Evolutionary conservation across 352 stramenopile genomes (phyloP).

Genomic region (Peronospora belbahrii): DNA sequence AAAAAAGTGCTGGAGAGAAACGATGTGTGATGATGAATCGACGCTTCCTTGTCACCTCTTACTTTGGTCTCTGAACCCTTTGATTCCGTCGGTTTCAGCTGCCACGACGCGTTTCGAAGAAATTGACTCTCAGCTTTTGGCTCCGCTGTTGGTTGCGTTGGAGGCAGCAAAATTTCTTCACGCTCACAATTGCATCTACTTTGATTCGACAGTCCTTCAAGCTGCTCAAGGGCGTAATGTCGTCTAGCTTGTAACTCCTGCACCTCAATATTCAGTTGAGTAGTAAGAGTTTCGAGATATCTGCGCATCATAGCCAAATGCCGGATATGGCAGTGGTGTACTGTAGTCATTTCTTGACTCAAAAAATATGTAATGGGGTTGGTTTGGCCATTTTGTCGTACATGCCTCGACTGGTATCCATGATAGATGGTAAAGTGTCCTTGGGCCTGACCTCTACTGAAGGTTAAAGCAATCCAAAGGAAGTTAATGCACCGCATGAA

Average conservation of each 20-base stretch:
- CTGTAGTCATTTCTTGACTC: neutral
- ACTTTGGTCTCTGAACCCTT: neutral
- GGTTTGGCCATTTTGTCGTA: neutral
- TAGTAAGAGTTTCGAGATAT: conserved; percentile 13
- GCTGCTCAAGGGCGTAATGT: neutral
- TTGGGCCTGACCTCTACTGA: conserved; percentile 8
- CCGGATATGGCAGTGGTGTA: conserved; percentile 6
- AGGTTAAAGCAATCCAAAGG: conserved; percentile 12
- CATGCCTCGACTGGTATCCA: neutral
- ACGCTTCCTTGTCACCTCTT: neutral
- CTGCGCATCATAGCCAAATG: conserved; percentile 3
- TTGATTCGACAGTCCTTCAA: conserved; percentile 6
- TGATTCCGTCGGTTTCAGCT: conserved; percentile 3
- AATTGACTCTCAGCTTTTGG: neutral
- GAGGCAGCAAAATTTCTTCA: neutral
- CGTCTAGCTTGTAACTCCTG: conserved; percentile 7
- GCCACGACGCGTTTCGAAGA: conserved; percentile 8
- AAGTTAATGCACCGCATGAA: conserved; percentile 11
- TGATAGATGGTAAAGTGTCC: conserved; percentile 1
- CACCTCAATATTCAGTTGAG: conserved; percentile 10
- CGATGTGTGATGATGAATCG: neutral
- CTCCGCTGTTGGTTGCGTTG: conserved; percentile 4
- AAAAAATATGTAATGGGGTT: neutral
- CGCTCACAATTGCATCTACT: conserved; percentile 19
- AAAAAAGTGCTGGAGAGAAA: conserved; percentile 21